Conservation (phyloP, 176 grass and related monocot genomes). For the Musa acuminata region DNA sequence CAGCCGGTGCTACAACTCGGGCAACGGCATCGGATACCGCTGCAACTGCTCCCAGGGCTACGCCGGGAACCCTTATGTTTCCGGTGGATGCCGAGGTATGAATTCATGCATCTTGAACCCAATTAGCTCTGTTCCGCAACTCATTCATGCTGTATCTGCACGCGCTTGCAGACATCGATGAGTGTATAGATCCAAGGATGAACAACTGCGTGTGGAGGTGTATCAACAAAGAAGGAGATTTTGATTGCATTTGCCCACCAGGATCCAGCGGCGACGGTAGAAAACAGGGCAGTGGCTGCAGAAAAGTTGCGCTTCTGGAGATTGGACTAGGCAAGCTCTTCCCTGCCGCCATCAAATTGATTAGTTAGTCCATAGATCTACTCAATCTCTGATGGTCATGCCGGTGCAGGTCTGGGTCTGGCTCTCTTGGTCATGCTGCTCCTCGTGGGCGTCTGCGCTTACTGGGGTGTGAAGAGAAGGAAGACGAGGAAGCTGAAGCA, state of each 20-base stretch:
- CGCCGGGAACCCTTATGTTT: background rate
- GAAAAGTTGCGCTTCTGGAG: background rate
- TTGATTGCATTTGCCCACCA: background rate
- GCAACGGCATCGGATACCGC: background rate
- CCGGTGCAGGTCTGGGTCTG: constrained; percentile 23
- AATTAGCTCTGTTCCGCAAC: no score
- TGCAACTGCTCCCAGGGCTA: constrained; percentile 1
- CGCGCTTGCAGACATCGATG: constrained; percentile 11
- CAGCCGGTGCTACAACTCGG: background rate
- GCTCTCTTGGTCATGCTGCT: constrained; percentile 16
- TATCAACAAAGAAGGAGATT: background rate
- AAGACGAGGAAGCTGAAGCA: constrained; percentile 13
- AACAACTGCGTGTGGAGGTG: constrained; percentile 10
- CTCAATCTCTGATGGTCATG: no score
- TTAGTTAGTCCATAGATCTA: no score
- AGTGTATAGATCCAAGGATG: constrained; percentile 5
- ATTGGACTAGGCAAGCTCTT: background rate
- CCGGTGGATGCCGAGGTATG: background rate
- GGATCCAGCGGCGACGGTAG: background rate
- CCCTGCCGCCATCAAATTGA: no score
- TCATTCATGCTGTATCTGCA: no score
- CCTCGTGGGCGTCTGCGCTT: background rate
- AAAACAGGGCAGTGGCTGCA: background rate
- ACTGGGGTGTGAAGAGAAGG: constrained; percentile 25
- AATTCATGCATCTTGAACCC: background rate